Evolutionary conservation across 441 rosid species (phyloP).

Genomic region (Biscutella laevigata): DNA sequence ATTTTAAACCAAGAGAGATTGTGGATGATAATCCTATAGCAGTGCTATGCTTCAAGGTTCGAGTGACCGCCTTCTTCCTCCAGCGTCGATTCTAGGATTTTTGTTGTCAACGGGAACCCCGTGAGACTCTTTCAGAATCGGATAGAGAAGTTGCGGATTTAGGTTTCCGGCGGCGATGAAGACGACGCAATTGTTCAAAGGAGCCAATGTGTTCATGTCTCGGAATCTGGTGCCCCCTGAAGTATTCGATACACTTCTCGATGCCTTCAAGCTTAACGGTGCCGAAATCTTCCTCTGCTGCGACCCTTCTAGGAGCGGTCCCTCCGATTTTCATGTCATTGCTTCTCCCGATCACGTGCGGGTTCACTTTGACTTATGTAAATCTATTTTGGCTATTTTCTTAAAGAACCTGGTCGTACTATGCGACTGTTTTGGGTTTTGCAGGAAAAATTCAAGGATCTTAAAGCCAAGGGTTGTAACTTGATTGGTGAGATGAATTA

Average conservation of each 20-base stretch:
- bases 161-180: constrained; percentile 34
- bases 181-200: constrained; percentile 63
- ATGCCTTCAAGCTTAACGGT: constrained; percentile 74
- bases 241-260: constrained; percentile 75
- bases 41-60: neutral
- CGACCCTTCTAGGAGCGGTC: constrained; percentile 74
- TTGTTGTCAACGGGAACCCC: neutral
- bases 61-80: neutral
- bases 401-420: neutral
- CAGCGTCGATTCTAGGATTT: neutral
- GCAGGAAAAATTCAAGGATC: constrained; percentile 90
- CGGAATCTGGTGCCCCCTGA: constrained; percentile 86
- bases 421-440: neutral
- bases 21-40: no score
- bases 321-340: constrained; percentile 75
- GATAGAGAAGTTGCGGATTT: constrained; percentile 9
- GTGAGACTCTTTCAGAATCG: neutral
- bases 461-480: constrained; percentile 74
- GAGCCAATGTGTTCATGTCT: constrained; percentile 73
- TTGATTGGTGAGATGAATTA: constrained; percentile 47
- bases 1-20: no score
- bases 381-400: neutral
- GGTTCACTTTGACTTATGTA: neutral
- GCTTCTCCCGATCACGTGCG: constrained; percentile 68
- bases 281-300: constrained; percentile 86